Base-by-base conservation (phyloP, 2,329 filamentous ascomycete genomes). In the Diaporthe humulicola region DNA sequence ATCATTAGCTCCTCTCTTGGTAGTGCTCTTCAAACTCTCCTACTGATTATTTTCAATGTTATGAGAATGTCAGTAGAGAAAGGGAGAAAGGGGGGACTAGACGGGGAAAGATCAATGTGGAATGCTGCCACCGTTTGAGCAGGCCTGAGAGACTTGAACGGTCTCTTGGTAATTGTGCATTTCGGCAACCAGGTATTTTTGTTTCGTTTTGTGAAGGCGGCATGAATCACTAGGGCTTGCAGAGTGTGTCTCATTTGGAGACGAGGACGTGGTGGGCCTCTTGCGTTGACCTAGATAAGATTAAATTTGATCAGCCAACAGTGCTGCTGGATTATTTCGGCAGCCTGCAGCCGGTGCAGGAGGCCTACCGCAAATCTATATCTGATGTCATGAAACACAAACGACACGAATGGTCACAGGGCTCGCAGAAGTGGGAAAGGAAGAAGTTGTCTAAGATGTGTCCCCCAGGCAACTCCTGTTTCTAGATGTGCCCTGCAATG, bases 181-280 rank as follows among this genome's bases (percentile, higher is more conserved):
- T 60, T 60, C 17, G 17, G n/a, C 15, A 19, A 3, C 40, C 4
- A 36, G n/a, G n/a, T n/a, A n/a, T 8, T 5, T 9, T n/a, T 22
- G 30, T 15, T 52, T n/a, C 17, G n/a, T 28, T 36, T 25, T 14
- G n/a, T 6, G 22, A 10, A 28, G 4, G 22, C 0, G 8, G 25
- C 5, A 12, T 4, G 9, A 38, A 25, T 52, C 7, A 30, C 45
- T 22, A 30, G 64, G 28, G 64, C n/a, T 28, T 7, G 10, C 30
- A 28, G 19, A 5, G 8, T 38, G 15, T 67, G 3, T 42, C 42
- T 54, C 22, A 40, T 52, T 52, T 22, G 45, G 4, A 19, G 15
- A 67, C 9, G 19, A 8, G 7, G 45, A 38, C 8, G 15, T 64
- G 56, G 70, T 30, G 40, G 70, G 57, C 57, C 70, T 72, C 70